Conservation (phyloP, 1,284 basidiomycete genomes). For the Austroboletus olivaceoglutinosus region DNA sequence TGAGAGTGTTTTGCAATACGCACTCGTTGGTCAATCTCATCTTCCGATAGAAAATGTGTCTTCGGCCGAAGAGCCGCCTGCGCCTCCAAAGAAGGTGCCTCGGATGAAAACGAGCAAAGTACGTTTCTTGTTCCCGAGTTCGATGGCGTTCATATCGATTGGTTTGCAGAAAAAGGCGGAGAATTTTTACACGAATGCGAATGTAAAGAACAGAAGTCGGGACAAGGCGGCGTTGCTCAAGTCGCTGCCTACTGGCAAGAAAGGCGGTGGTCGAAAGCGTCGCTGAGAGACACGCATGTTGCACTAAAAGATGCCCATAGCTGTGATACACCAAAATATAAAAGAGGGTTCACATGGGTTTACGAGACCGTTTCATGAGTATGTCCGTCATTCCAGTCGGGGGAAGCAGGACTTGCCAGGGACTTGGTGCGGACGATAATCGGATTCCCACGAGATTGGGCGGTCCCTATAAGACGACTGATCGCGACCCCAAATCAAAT, state of each 20-base stretch:
- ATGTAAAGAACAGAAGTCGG: slow-evolving; percentile 88
- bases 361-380: slow-evolving; percentile 11
- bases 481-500: slow-evolving; percentile 2
- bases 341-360: not conserved
- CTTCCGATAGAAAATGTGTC: slow-evolving; percentile 21
- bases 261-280: slow-evolving; percentile 40
- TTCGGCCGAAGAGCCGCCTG: slow-evolving; percentile 38
- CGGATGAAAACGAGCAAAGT: slow-evolving; percentile 92
- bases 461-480: slow-evolving; percentile 25
- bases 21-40: slow-evolving; percentile 1
- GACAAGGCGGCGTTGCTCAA: slow-evolving; percentile 58
- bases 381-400: slow-evolving; percentile 2
- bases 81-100: slow-evolving; percentile 51
- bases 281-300: slow-evolving; percentile 20
- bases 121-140: slow-evolving; percentile 10
- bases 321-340: slow-evolving; percentile 13
- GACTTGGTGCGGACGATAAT: slow-evolving; percentile 25
- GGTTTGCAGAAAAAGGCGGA: slow-evolving; percentile 70
- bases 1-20: slow-evolving; percentile 2
- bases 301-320: slow-evolving; percentile 10
- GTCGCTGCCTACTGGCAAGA: slow-evolving; percentile 49
- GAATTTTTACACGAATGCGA: slow-evolving; percentile 88
- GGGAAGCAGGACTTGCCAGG: not conserved
- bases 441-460: slow-evolving; percentile 31
- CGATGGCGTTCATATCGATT: slow-evolving; percentile 13